Percentiles rank a stretch among this genome's conserved stretches.
These are phyloP conservation scores for Gloeostereum incarnatum DNA, from an alignment of 768 basidiomycete genomes.

Conservation along the genomic window DNA sequence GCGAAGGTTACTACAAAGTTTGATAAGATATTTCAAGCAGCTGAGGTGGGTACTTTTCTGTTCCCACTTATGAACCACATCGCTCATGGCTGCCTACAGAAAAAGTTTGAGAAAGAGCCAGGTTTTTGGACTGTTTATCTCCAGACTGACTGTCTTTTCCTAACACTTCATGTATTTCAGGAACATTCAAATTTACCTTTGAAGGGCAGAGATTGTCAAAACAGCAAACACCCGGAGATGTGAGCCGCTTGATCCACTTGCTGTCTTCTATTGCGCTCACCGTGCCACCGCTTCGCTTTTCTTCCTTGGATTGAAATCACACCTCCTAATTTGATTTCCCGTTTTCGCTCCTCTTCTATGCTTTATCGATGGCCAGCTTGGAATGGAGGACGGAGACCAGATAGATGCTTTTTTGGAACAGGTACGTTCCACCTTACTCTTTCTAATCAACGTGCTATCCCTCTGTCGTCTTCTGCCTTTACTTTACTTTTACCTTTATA, in stretches of 20 bases:
- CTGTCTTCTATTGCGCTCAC: too few species aligned
- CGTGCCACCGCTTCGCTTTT: too few species aligned
- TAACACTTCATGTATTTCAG: conserved; percentile 18
- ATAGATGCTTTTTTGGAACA: conserved; percentile 54
- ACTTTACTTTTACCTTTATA: too few species aligned
- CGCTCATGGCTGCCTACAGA: conserved; percentile 22
- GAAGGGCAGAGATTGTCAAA: conserved; percentile 40
- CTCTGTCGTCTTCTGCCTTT: too few species aligned
- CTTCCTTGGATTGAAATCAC: too few species aligned
- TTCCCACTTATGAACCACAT: not conserved
- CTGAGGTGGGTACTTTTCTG: conserved; percentile 37
- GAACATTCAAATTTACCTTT: conserved; percentile 53
- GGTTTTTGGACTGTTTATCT: conserved; percentile 25
- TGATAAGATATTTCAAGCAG: conserved; percentile 56
- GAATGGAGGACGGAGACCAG: conserved; percentile 54
- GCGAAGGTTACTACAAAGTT: conserved; percentile 58
- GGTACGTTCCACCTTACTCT: too few species aligned
- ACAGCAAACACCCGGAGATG: conserved; percentile 45
- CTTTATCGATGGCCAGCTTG: conserved; percentile 22
- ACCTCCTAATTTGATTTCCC: conserved; percentile 3
- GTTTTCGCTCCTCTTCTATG: not conserved
- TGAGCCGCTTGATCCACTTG: too few species aligned
- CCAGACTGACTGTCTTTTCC: not conserved
- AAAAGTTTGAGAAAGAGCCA: conserved; percentile 48
- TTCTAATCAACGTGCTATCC: too few species aligned